phyloP scores from a whole-genome alignment of 192 early-diverging fungal genomes.

The Coemansia asiatica region DNA sequence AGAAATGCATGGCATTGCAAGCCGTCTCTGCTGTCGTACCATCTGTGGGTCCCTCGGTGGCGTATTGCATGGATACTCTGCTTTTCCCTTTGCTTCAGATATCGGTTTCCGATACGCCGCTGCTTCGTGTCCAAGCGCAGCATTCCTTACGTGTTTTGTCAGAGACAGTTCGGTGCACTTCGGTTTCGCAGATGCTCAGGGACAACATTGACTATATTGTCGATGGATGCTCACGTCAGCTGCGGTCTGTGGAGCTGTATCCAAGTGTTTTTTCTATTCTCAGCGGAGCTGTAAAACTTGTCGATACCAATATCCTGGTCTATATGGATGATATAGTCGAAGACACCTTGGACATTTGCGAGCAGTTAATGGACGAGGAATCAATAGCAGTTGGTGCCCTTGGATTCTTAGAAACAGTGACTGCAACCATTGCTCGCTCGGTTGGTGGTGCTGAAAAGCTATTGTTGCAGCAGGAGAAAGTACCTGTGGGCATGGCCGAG shows the following conservation, averaged over 20 bases:
- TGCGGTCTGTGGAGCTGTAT: conserved; percentile 33
- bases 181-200: conserved; percentile 28
- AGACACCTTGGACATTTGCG: conserved; percentile 49
- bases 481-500: conserved; percentile 3
- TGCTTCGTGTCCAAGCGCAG: conserved; percentile 25
- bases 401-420: conserved; percentile 34
- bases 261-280: conserved; percentile 34
- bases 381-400: conserved; percentile 14
- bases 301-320: conserved; percentile 28
- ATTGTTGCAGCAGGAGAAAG: background rate
- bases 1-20: conserved; percentile 24
- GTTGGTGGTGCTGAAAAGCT: background rate
- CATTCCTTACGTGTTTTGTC: conserved; percentile 21
- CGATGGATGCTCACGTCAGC: conserved; percentile 39
- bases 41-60: conserved; percentile 14
- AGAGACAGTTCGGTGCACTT: background rate
- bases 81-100: conserved; percentile 44
- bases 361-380: conserved; percentile 13
- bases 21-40: conserved; percentile 26
- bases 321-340: conserved; percentile 51
- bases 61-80: conserved; percentile 40
- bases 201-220: conserved; percentile 49
- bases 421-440: conserved; percentile 15
- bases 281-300: conserved; percentile 24
- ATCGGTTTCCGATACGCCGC: conserved; percentile 7